Base-by-base conservation (phyloP, 768 basidiomycete species). In the Inosperma sp. region DNA sequence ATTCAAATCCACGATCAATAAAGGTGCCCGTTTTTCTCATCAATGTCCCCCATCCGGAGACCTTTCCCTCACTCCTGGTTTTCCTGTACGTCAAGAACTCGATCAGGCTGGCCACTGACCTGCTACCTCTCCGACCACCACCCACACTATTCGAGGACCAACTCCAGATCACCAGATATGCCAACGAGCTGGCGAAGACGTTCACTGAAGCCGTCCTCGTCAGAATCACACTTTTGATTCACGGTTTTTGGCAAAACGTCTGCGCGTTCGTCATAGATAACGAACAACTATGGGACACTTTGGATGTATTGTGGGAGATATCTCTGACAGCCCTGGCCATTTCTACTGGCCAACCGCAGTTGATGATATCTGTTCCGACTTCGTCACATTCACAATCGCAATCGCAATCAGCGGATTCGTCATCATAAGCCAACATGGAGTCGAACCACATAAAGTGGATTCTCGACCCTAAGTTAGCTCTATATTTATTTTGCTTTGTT, bases 241-340 rank as follows among this genome's bases (percentile, higher is more conserved):
- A 82, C 49, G 86, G 83, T 6, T 64, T 89, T 26, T 91, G 86
- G 85, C 73, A 78, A 51, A 89, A 90, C 60, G 78, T 76, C 3
- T 82, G 80, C 52, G 77, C 78, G 17, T 72, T 91, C n/a, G 86
- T 86, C 3, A 65, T 89, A 2, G 78, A 75, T 45, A 83, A 88
- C 56, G 74, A 78, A 27, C 70, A 70, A 17, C 67, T 90, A 36
- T 91, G 86, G 86, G 72, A 75, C 19, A 73, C 74, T 16, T 74
- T 91, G 52, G 83, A 87, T 52, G 63, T 77, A 34, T 77, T 81
- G 35, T 91, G 86, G 84, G 76, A 80, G 59, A 71, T 84, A 31
- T 65, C 87, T 12, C 67, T 86, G n/a, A 75, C 72, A 7, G 83
- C 83, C 22, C 70, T 84, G 63, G 74, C 78, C 21, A 67, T 80